Evolutionary conservation across 2,329 filamentous ascomycete genomes (phyloP).

Genomic region (Aspergillus vadensis): DNA sequence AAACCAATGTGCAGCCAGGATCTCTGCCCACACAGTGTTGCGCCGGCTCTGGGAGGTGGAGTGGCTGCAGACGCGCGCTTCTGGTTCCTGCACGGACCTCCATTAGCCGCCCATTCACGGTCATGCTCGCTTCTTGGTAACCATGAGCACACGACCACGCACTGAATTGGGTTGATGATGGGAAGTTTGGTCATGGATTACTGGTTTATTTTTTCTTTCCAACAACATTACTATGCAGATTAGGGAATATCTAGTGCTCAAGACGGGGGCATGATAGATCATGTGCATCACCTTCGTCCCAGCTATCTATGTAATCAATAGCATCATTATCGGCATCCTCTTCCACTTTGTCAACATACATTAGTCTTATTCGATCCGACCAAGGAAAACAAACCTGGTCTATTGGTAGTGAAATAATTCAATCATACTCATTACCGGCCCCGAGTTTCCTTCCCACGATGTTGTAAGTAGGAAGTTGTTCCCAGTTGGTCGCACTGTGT

Average conservation of each 20-base stretch:
- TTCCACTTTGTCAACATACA: not conserved
- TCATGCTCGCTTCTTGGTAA: not conserved
- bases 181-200: not conserved
- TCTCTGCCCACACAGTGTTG: constrained; percentile 24
- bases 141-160: not conserved
- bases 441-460: not conserved
- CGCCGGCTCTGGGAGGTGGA: constrained; percentile 34
- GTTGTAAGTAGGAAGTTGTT: not conserved
- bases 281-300: not conserved
- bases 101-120: constrained; percentile 6
- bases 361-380: not conserved
- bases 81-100: constrained; percentile 20
- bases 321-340: not conserved
- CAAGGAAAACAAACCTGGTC: not conserved
- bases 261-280: not conserved
- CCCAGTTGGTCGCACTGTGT: not conserved
- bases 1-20: constrained; percentile 20
- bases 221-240: not conserved
- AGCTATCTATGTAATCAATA: not conserved
- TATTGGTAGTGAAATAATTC: not conserved
- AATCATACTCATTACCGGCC: not conserved
- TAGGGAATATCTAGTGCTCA: not conserved
- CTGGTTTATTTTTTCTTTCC: not conserved
- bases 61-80: constrained; percentile 30
- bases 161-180: not conserved